Percentiles rank a stretch among this genome's conserved stretches.
These are phyloP conservation scores for Gentiana macrophylla DNA, from an alignment of 257 asterid genomes.

Conservation along the genomic window DNA sequence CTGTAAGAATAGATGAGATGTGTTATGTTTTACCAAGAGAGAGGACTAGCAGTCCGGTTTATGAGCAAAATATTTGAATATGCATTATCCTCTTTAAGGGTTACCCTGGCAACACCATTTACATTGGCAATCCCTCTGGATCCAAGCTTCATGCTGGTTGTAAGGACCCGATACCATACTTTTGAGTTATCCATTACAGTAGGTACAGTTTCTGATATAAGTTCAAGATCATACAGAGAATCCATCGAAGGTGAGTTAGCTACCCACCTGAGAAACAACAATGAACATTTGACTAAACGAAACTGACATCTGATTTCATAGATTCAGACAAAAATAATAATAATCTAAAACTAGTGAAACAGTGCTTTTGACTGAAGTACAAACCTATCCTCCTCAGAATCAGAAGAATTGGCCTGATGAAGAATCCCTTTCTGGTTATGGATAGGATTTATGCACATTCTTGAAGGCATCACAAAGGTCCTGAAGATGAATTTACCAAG, in stretches of 20 bases:
- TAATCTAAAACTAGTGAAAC: too few relatives aligned
- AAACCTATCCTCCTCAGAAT: constrained; percentile 54
- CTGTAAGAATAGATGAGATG: constrained; percentile 12
- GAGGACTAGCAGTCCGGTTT: constrained; percentile 89
- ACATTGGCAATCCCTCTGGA: constrained; percentile 79
- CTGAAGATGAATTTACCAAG: constrained; percentile 37
- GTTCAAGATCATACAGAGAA: constrained; percentile 75
- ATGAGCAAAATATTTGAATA: constrained; percentile 72
- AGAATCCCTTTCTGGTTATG: constrained; percentile 88
- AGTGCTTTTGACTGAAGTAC: constrained; percentile 1
- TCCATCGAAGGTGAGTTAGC: constrained; percentile 67
- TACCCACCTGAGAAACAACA: constrained; percentile 53
- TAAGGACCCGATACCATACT: constrained; percentile 70
- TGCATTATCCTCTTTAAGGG: constrained; percentile 42
- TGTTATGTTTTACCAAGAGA: constrained; percentile 54
- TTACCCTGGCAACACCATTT: constrained; percentile 61
- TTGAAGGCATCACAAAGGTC: constrained; percentile 92
- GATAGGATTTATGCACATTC: constrained; percentile 87
- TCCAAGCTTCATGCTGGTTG: constrained; percentile 89
- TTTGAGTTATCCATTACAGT: constrained; percentile 82
- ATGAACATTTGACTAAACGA: background rate
- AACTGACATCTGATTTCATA: background rate
- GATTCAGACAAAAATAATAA: background rate
- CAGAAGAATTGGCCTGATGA: constrained; percentile 39
- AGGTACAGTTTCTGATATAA: constrained; percentile 65